Conservation (phyloP, 2,329 filamentous ascomycete genomes). For the Aschersonia sp. region DNA sequence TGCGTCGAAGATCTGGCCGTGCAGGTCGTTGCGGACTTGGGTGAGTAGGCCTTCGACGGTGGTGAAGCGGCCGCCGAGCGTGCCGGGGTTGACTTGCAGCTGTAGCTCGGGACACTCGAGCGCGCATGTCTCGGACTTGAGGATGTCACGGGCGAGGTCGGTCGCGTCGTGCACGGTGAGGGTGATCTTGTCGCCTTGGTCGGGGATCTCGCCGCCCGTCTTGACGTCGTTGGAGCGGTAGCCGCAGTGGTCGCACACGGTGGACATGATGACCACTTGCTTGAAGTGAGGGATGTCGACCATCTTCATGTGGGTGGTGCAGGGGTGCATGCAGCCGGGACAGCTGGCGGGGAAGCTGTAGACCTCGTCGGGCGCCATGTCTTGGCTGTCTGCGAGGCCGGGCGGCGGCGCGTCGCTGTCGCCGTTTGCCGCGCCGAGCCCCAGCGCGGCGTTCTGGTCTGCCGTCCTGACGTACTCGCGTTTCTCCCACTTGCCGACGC, state of each 20-base stretch:
- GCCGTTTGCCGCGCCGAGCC: slow-evolving; percentile 47
- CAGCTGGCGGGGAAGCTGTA: slow-evolving; percentile 88
- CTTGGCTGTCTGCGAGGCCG: slow-evolving; percentile 40
- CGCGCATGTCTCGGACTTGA: slow-evolving; percentile 88
- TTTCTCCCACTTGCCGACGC: slow-evolving; percentile 78
- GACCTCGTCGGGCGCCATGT: slow-evolving; percentile 86
- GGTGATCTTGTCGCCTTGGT: slow-evolving; percentile 70
- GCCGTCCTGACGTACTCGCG: slow-evolving; percentile 69
- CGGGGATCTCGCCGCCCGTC: slow-evolving; percentile 85
- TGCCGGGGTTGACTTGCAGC: slow-evolving; percentile 81
- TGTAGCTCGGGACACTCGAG: slow-evolving; percentile 78
- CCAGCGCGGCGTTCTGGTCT: slow-evolving; percentile 77
- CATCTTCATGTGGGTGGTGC: slow-evolving; percentile 96
- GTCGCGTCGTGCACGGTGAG: slow-evolving; percentile 53
- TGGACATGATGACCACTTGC: slow-evolving; percentile 91
- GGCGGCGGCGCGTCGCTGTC: slow-evolving; percentile 29
- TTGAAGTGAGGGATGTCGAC: slow-evolving; percentile 97
- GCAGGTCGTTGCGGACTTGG: slow-evolving; percentile 82
- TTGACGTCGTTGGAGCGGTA: slow-evolving; percentile 97
- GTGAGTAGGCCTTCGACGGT: slow-evolving; percentile 90
- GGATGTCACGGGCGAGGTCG: slow-evolving; percentile 81
- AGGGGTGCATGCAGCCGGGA: slow-evolving; percentile 76
- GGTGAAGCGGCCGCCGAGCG: slow-evolving; percentile 89
- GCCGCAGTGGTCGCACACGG: slow-evolving; percentile 80
- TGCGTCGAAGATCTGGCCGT: slow-evolving; percentile 72